phyloP scores from a whole-genome alignment of 2,329 filamentous ascomycete genomes.

The Ustulina deusta region DNA sequence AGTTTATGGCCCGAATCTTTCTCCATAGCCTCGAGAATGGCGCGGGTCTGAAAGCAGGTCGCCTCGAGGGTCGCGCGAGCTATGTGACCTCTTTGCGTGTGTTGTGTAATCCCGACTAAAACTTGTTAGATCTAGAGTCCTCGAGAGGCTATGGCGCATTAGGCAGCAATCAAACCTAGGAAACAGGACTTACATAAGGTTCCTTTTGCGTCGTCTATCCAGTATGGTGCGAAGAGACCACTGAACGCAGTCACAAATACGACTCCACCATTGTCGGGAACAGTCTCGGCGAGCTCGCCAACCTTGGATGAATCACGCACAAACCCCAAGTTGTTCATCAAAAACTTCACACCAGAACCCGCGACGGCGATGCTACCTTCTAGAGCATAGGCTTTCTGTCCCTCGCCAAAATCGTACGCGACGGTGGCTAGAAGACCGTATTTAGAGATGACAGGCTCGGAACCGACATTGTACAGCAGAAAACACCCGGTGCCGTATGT shows the following conservation, averaged over 20 bases:
- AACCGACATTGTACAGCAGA: conserved; percentile 87
- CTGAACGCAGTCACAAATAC: conserved; percentile 92
- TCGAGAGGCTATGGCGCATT: background rate
- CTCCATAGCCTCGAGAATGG: conserved; percentile 92
- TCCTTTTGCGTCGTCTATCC: conserved; percentile 92
- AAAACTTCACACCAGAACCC: conserved; percentile 82
- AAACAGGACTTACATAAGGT: conserved; percentile 73
- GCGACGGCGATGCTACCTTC: conserved; percentile 88
- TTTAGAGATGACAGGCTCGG: conserved; percentile 85
- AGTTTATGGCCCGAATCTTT: conserved; percentile 83
- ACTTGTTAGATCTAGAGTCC: conserved; percentile 40
- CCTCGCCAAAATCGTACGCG: conserved; percentile 81
- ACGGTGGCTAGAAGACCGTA: conserved; percentile 88
- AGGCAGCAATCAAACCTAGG: background rate
- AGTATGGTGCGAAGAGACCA: conserved; percentile 91
- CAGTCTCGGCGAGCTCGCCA: conserved; percentile 63
- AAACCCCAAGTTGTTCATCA: conserved; percentile 73
- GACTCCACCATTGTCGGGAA: conserved; percentile 81
- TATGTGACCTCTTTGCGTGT: conserved; percentile 87
- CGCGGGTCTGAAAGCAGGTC: conserved; percentile 92
- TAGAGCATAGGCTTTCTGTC: conserved; percentile 75
- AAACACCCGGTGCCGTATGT: conserved; percentile 94
- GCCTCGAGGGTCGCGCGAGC: conserved; percentile 90
- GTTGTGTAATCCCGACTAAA: conserved; percentile 82
- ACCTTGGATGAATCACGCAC: conserved; percentile 64